A percentile compares a stretch with the other conserved stretches of the same genome.
Evolutionary conservation across 805 yeast genomes (phyloP).

Genomic region (Phaffomyces antillensis): DNA sequence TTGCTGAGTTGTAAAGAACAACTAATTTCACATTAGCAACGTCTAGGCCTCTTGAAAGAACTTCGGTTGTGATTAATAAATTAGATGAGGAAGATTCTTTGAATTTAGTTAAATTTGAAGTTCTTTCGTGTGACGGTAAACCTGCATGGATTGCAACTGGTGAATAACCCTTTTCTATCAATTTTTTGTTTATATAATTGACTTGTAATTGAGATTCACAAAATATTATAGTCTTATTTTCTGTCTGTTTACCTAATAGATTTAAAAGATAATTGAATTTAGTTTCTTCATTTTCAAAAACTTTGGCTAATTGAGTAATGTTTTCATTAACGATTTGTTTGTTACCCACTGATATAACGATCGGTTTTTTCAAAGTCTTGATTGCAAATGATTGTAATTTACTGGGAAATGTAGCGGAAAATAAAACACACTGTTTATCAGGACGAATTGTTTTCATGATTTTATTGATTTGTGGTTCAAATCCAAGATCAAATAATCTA

Average conservation of each 20-base stretch:
- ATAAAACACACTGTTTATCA: slow-evolving; percentile 81
- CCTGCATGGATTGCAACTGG: slow-evolving; percentile 86
- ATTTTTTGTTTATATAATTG: slow-evolving; percentile 55
- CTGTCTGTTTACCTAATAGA: slow-evolving; percentile 40
- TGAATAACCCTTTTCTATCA: slow-evolving; percentile 46
- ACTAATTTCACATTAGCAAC: slow-evolving; percentile 82
- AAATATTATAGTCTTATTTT: slow-evolving; percentile 63
- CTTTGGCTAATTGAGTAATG: slow-evolving; percentile 62
- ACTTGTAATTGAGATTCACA: slow-evolving; percentile 86
- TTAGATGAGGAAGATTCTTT: slow-evolving; percentile 36
- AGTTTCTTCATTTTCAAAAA: slow-evolving; percentile 43
- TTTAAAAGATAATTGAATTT: slow-evolving; percentile 53
- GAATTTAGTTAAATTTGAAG: slow-evolving; percentile 65
- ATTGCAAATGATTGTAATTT: slow-evolving; percentile 72
- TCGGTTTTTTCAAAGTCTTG: slow-evolving; percentile 53
- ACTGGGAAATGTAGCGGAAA: slow-evolving; percentile 89
- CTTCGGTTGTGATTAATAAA: slow-evolving; percentile 83
- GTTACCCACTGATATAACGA: slow-evolving; percentile 75
- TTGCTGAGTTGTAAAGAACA: slow-evolving; percentile 75
- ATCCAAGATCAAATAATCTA: slow-evolving; percentile 93
- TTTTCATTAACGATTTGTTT: slow-evolving; percentile 76
- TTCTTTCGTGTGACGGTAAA: slow-evolving; percentile 78
- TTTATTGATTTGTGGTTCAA: slow-evolving; percentile 89
- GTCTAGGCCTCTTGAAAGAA: slow-evolving; percentile 92
- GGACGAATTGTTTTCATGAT: slow-evolving; percentile 72